A percentile compares a stretch with the other conserved stretches of the same genome.
Evolutionary conservation across 257 asterid species (phyloP).

Genomic region (Scutellaria galericulata): DNA sequence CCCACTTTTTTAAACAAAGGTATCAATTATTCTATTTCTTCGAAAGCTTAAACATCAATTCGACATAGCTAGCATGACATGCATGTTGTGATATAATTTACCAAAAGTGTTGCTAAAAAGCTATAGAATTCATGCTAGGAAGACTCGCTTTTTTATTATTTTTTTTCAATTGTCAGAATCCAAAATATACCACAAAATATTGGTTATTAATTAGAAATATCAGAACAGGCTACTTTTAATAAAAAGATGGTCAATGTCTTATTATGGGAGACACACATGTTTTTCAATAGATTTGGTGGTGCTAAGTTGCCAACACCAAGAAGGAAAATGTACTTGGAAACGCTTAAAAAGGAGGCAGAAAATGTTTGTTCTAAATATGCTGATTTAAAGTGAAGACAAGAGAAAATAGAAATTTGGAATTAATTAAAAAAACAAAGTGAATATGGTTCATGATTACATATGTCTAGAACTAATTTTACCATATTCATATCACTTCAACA

Average conservation of each 20-base stretch:
- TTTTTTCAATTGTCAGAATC: slow-evolving; percentile 1
- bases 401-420: neutral
- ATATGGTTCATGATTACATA: no score
- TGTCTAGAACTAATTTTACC: no score
- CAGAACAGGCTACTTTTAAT: slow-evolving; percentile 29
- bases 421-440: no score
- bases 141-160: neutral
- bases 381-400: slow-evolving; percentile 32
- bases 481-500: no score
- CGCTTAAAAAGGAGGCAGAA: slow-evolving; percentile 4
- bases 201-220: neutral
- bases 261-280: slow-evolving; percentile 25
- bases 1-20: neutral
- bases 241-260: slow-evolving; percentile 33
- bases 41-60: no score
- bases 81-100: no score
- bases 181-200: neutral
- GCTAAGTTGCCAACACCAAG: slow-evolving; percentile 30
- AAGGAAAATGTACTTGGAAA: slow-evolving; percentile 14
- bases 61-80: no score
- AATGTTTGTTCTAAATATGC: neutral
- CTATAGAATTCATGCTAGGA: neutral
- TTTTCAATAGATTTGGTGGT: slow-evolving; percentile 29
- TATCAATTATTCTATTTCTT: neutral
- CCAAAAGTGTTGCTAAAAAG: no score